These are phyloP conservation scores for Irpex rosettiformis DNA, from an alignment of 1,284 basidiomycete species.

Conservation along the genomic window DNA sequence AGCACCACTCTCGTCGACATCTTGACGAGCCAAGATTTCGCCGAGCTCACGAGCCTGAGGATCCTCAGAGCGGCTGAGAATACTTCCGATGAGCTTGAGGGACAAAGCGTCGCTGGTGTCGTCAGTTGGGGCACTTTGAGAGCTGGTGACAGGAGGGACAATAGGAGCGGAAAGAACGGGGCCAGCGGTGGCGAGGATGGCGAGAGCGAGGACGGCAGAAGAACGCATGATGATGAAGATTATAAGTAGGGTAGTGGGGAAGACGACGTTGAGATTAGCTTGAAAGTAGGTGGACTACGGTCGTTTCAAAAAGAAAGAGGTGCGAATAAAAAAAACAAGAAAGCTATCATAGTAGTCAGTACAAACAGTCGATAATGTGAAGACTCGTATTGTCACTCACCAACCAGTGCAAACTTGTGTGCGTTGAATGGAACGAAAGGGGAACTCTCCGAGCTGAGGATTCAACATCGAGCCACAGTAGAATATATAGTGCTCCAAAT, in stretches of 20 bases:
- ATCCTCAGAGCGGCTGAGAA: background rate
- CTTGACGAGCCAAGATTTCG: background rate
- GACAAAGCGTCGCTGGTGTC: background rate
- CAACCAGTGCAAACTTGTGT: conserved; percentile 1
- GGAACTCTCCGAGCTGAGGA: conserved; percentile 1
- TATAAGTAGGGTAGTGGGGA: background rate
- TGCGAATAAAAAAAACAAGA: background rate
- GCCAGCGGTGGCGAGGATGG: conserved; percentile 3
- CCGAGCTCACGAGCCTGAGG: background rate
- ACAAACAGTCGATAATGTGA: background rate
- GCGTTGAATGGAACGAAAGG: background rate
- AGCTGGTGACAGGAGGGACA: background rate
- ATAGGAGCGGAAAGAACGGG: conserved; percentile 3
- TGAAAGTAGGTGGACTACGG: background rate
- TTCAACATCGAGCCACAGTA: background rate
- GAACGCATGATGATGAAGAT: conserved; percentile 7
- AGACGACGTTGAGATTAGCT: background rate
- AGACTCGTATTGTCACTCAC: background rate
- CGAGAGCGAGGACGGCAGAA: conserved; percentile 1
- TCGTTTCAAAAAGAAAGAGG: background rate
- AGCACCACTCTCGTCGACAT: background rate
- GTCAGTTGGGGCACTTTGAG: background rate
- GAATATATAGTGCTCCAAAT: background rate
- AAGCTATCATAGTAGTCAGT: background rate
- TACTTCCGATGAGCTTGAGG: background rate